Percentiles rank a stretch among this genome's conserved stretches.
Evolutionary conservation across 768 basidiomycete species (phyloP).

Genomic region (Strobilomyces echinocephalus): DNA sequence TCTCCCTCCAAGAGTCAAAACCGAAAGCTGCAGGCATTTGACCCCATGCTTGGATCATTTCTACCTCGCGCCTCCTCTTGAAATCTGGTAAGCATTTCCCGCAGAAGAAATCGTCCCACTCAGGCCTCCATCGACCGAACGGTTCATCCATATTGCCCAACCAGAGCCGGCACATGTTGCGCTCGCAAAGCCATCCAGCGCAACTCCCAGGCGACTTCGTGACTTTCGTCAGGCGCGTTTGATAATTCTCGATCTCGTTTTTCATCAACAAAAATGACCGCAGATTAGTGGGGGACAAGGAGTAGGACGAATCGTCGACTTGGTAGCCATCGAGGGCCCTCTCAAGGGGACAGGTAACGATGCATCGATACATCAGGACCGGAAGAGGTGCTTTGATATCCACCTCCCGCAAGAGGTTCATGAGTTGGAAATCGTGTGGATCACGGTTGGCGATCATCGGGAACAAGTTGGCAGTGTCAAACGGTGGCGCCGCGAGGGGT

Average conservation of each 20-base stretch:
- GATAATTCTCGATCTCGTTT: not conserved
- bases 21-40: constrained; percentile 1
- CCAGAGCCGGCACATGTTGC: too few species aligned
- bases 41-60: not conserved
- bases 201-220: too few species aligned
- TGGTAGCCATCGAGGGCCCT: constrained; percentile 4
- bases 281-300: constrained; percentile 6
- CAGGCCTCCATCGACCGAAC: not conserved
- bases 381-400: constrained; percentile 3
- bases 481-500: not conserved
- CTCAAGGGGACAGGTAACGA: not conserved
- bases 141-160: not conserved
- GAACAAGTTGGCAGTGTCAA: not conserved
- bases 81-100: not conserved
- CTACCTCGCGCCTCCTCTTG: not conserved
- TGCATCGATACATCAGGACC: constrained; percentile 7
- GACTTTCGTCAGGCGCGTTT: too few species aligned
- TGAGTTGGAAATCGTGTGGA: constrained; percentile 11
- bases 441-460: not conserved
- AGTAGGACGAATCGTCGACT: not conserved
- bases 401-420: constrained; percentile 11
- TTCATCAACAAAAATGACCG: not conserved
- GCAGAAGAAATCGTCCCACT: constrained; percentile 8
- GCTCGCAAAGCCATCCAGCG: too few species aligned
- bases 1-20: constrained; percentile 5